Base-by-base conservation (phyloP, 2,329 filamentous ascomycete genomes). In the Aspergillus udagawae region DNA sequence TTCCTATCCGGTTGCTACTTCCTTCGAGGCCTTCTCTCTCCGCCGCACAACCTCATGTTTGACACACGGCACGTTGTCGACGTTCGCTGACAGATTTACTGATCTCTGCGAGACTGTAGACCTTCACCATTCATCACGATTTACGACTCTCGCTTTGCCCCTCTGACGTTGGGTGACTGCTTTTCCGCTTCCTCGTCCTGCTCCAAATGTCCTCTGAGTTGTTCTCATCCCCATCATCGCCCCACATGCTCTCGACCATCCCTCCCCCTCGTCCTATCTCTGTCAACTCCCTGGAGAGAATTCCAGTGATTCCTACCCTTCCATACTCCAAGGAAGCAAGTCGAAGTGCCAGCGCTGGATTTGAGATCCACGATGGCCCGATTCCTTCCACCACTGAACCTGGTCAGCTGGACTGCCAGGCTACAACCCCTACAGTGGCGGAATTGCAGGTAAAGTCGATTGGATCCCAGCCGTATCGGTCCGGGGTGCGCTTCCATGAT, bases 231-330 rank as follows among this genome's bases (percentile, higher is more conserved):
- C 53, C 52, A 32, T 50, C 57, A 27, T 60, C 58, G 55, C 55
- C 55, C 60, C 54, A 56, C 60, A 71, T 71, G 66, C 62, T 72
- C 45, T 65, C 70, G 28, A 61, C 69, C 28, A 62, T 71, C 29
- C 68, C 70, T 58, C 69, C 67, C 32, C 64, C 68, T 27, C 67
- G 67, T 47, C 68, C 70, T 1, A 66, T 69, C 27, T 73, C 70
- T 9, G 69, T 72, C 58, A 71, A 70, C 61, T 69, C 69, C 7
- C 60, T 72, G 56, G 64, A 63, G 21, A 67, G 65, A 57, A 53
- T 60, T 20, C 65, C 65, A 5, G 51, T 61, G 12, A 62, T 66
- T 20, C 52, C 67, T 21, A 35, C 61, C 6, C 49, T 67, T 9
- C 58, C 65, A 38, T 65, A 62, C 50, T 55, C 65, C 51, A 68